Evolutionary conservation across 208 protist genomes (phyloP), one percentile per base, ranked within the genome.

Genomic region (Leishmania gerbilli): DNA sequence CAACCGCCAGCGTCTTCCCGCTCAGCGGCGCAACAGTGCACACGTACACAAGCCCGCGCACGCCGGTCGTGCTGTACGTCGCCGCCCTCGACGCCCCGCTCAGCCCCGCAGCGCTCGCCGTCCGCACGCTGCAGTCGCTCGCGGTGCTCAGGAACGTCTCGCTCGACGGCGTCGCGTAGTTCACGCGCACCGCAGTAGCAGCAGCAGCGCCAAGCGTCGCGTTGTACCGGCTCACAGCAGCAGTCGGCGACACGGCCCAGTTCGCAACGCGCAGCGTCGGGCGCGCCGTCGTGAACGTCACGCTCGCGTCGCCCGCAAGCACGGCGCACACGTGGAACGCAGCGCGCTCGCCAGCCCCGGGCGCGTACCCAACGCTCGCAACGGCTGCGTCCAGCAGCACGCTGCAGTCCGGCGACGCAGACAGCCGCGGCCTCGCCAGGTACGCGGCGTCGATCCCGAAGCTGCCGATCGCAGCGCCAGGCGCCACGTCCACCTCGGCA

Each of bases 291-390:
- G 92, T 93, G 78, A 93, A 93, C n/a, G 82, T 49, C 83, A 85
- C 79, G 24, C 68, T 55, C 51, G 79, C 60, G 74, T 85, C 87
- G 71, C 55, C 81, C 75, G 82, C 51, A 58, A 80, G 71, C 62
- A 64, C 45, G 13, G 85, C 87, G 79, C 92, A 95, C 65, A 95
- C 92, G 86, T 85, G 92, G 72, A 95, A 91, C n/a, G 40, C 56
- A 51, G 81, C 76, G 11, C 31, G 68, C 74, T 90, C 86, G 79
- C 85, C 82, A 42, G 82, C 83, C 7, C 74, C 67, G 27, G 92
- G 92, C 24, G 68, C 86, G 81, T 91, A 92, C 56, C 86, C 88
- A 47, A 77, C 65, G 40, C 83, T 81, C 60, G 37, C 79, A 49
- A 89, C 87, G 6, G 53, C 24, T 31, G 71, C 68, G 45, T 79